phyloP scores from a whole-genome alignment of 2,329 filamentous ascomycete genomes.

The Epichloe hybrida region DNA sequence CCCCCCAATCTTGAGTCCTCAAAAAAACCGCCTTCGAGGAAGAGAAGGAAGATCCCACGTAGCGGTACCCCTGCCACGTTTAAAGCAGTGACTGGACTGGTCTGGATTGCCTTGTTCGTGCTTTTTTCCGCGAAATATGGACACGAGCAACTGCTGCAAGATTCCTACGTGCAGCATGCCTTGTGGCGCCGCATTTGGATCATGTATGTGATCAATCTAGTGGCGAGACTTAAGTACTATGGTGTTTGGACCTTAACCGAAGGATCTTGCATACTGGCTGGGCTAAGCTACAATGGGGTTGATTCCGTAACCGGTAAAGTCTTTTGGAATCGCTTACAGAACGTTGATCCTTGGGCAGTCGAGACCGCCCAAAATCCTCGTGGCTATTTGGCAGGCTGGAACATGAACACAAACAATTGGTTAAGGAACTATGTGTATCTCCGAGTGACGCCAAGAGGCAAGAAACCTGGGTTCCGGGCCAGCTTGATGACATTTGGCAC shows the following conservation, averaged over 20 bases:
- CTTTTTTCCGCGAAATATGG: slow-evolving; percentile 57
- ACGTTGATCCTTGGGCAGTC: slow-evolving; percentile 74
- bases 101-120: slow-evolving; percentile 71
- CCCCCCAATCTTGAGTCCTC: slow-evolving; percentile 68
- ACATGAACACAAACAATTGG: slow-evolving; percentile 98
- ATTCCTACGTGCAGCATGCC: slow-evolving; percentile 51
- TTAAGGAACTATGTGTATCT: slow-evolving; percentile 91
- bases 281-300: slow-evolving; percentile 87
- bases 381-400: slow-evolving; percentile 85
- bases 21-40: slow-evolving; percentile 73
- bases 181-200: slow-evolving; percentile 63
- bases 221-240: slow-evolving; percentile 84
- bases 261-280: slow-evolving; percentile 84
- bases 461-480: slow-evolving; percentile 91
- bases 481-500: slow-evolving; percentile 89
- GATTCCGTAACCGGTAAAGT: slow-evolving; percentile 75
- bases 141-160: slow-evolving; percentile 47
- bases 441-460: slow-evolving; percentile 84
- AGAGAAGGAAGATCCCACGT: slow-evolving; percentile 82
- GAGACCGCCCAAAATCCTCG: slow-evolving; percentile 90
- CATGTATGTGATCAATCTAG: slow-evolving; percentile 73
- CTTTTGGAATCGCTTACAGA: slow-evolving; percentile 77
- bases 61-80: slow-evolving; percentile 72
- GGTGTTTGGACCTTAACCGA: slow-evolving; percentile 91
- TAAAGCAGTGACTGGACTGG: slow-evolving; percentile 59